Conservation (phyloP, 2,329 filamentous ascomycete genomes). For the Hypoxylon sp. region DNA sequence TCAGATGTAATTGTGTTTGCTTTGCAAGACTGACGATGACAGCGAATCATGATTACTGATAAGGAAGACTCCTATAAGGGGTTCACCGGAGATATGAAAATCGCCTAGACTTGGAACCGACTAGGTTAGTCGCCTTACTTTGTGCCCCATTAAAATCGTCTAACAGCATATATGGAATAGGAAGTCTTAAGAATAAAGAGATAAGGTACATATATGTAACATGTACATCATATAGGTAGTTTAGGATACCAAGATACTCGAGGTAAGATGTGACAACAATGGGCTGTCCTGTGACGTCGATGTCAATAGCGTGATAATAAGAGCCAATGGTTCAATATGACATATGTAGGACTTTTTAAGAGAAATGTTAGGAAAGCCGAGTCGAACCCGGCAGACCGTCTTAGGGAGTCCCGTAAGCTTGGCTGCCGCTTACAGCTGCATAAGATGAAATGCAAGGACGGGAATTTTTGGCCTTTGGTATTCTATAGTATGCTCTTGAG, state of each 20-base stretch:
- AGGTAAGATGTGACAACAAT: conserved; percentile 18
- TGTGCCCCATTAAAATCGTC: conserved; percentile 36
- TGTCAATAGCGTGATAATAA: conserved; percentile 14
- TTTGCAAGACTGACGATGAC: conserved; percentile 39
- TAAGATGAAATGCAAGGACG: background rate
- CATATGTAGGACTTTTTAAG: background rate
- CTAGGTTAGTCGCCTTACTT: conserved; percentile 33
- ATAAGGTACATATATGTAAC: too few relatives aligned
- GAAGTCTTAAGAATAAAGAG: conserved; percentile 22
- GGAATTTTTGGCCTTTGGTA: background rate
- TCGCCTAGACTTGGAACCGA: conserved; percentile 37
- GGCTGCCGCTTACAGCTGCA: conserved; percentile 9
- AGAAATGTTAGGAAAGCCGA: conserved; percentile 11
- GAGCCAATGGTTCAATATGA: conserved; percentile 18
- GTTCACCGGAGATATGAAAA: conserved; percentile 51
- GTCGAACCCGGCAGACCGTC: conserved; percentile 5
- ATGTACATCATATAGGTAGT: conserved; percentile 22
- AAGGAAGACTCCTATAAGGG: conserved; percentile 38
- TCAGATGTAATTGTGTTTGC: conserved; percentile 45
- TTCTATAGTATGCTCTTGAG: background rate
- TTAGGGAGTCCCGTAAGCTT: background rate
- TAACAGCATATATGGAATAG: conserved; percentile 20
- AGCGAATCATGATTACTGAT: conserved; percentile 50
- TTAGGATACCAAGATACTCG: conserved; percentile 5
- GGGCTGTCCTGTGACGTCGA: conserved; percentile 28